Conservation (phyloP, 257 asterid genomes). For the Przewalskia tangutica region DNA sequence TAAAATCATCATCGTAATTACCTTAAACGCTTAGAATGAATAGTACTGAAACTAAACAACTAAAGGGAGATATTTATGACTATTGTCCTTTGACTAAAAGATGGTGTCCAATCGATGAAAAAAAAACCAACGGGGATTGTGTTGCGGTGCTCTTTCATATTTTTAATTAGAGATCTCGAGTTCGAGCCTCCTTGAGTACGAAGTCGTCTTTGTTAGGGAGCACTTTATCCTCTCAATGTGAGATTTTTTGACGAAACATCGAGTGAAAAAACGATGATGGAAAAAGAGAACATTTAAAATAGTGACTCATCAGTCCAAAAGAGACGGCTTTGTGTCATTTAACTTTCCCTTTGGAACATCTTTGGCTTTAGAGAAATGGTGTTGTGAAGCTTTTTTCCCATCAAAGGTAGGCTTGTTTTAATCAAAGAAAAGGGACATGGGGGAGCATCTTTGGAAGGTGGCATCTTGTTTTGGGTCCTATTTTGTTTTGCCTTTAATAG, state of each 20-base stretch:
- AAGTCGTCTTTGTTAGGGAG: too few species aligned
- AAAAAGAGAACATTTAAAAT: neutral
- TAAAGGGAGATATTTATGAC: neutral
- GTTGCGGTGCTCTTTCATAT: too few species aligned
- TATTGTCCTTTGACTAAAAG: neutral
- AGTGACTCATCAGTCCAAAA: neutral
- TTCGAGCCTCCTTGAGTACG: too few species aligned
- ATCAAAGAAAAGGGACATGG: neutral
- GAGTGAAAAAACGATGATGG: too few species aligned
- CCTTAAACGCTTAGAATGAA: neutral
- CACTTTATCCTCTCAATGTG: too few species aligned
- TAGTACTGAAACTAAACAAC: neutral
- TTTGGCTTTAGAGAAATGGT: slow-evolving; percentile 6
- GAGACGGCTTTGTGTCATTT: neutral
- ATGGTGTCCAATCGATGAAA: neutral
- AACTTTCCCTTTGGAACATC: neutral
- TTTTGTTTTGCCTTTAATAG: neutral
- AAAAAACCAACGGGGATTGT: neutral
- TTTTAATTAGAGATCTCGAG: too few species aligned
- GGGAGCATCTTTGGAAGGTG: slow-evolving; percentile 18
- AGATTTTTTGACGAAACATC: too few species aligned
- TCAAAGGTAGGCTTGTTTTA: neutral
- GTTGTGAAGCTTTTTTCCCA: neutral
- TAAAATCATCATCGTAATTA: neutral
- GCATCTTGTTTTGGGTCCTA: slow-evolving; percentile 4